Conservation (phyloP, 768 basidiomycete genomes). For the Cystofilobasidium bisporidii region DNA sequence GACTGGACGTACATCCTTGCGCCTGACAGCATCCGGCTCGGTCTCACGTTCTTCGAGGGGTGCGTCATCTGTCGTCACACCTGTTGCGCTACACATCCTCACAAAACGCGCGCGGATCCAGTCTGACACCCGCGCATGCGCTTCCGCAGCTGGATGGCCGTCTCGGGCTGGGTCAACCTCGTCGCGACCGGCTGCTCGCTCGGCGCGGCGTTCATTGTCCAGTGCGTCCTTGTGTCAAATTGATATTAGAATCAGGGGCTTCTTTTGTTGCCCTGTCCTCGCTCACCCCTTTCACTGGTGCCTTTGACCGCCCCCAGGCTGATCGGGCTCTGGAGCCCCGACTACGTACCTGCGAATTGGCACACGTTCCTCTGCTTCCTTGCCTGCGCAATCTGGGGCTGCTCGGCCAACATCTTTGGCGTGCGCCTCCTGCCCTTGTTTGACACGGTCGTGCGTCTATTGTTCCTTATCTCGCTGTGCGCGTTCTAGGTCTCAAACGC, state of each 20-base stretch:
- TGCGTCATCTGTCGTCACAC: background rate
- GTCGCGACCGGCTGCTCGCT: slow-evolving; percentile 35
- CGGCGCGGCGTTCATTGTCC: slow-evolving; percentile 26
- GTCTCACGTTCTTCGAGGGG: background rate
- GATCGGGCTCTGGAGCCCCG: background rate
- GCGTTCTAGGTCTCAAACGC: no score
- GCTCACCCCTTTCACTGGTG: no score
- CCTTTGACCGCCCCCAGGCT: background rate
- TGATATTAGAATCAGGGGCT: no score
- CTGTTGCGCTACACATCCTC: background rate
- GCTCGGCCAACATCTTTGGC: slow-evolving; percentile 32
- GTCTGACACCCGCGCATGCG: background rate
- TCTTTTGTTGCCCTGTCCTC: no score
- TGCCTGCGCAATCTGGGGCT: slow-evolving; percentile 33
- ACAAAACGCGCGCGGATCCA: no score
- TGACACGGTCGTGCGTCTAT: no score
- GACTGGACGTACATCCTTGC: background rate
- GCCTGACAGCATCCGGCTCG: background rate
- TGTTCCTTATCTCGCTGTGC: no score
- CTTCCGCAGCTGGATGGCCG: slow-evolving; percentile 32
- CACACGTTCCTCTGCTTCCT: slow-evolving; percentile 36
- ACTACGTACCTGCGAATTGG: slow-evolving; percentile 32
- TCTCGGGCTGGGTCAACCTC: slow-evolving; percentile 36
- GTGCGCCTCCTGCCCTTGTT: slow-evolving; percentile 33
- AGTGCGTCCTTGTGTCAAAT: no score